phyloP scores from a whole-genome alignment of 495 filamentous ascomycete species.

The Trichoderma virens region DNA sequence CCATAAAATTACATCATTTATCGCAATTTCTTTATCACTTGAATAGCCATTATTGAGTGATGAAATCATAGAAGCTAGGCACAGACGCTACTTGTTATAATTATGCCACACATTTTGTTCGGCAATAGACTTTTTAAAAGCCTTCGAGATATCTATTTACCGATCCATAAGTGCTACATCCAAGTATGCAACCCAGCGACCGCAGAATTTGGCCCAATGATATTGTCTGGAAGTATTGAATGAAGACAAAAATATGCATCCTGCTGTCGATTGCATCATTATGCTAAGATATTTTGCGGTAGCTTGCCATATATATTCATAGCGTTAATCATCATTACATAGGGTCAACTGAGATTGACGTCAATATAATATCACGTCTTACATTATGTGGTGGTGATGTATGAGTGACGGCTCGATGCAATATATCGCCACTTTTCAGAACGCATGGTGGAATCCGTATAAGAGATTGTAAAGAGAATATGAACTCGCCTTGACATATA shows the following conservation, averaged over 20 bases:
- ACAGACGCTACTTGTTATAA: not conserved
- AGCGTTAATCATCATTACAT: no score
- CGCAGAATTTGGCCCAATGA: no score
- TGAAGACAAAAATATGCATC: no score
- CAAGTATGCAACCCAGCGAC: no score
- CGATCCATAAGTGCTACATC: no score
- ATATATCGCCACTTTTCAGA: not conserved
- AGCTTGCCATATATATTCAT: no score
- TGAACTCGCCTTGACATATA: not conserved
- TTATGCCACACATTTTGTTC: not conserved
- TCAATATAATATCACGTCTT: not conserved
- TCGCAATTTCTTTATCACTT: not conserved
- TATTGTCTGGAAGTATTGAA: no score
- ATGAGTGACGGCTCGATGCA: not conserved
- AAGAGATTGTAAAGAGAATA: not conserved
- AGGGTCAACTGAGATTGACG: no score
- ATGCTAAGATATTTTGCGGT: no score
- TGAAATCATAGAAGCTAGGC: not conserved
- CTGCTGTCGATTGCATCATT: no score
- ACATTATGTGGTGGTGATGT: not conserved
- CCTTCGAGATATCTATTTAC: no score
- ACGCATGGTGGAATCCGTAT: not conserved
- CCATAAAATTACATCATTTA: not conserved
- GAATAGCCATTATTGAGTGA: not conserved
- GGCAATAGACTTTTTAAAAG: no score